These are phyloP conservation scores for Leccinellum rugosiceps DNA, from an alignment of 768 basidiomycete genomes.

Conservation along the genomic window DNA sequence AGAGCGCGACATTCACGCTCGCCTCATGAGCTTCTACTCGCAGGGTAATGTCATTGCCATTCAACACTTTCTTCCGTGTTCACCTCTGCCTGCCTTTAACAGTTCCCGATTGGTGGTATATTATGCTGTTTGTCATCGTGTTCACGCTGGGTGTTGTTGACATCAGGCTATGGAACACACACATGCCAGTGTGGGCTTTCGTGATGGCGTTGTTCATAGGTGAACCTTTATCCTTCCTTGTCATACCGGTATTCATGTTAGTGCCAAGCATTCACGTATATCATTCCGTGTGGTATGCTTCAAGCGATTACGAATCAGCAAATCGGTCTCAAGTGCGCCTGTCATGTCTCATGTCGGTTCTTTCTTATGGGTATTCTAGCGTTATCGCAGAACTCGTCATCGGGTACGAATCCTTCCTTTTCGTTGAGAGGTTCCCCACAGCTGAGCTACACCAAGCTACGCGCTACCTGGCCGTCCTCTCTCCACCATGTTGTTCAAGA, in stretches of 20 bases:
- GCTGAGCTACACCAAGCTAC: slow-evolving; percentile 36
- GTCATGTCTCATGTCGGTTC: background rate
- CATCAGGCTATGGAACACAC: slow-evolving; percentile 72
- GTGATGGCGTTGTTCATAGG: slow-evolving; percentile 60
- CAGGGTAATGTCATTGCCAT: slow-evolving; percentile 29
- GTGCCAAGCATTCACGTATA: slow-evolving; percentile 37
- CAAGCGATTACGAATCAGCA: slow-evolving; percentile 79
- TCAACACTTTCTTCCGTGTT: background rate
- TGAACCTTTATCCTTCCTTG: slow-evolving; percentile 22
- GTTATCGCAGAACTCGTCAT: slow-evolving; percentile 82
- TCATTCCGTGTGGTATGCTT: slow-evolving; percentile 56
- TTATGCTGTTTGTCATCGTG: slow-evolving; percentile 63
- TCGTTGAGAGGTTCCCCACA: background rate
- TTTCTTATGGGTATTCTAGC: slow-evolving; percentile 20
- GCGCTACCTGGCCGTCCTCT: slow-evolving; percentile 72
- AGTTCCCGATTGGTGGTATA: slow-evolving; percentile 87
- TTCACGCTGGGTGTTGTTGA: slow-evolving; percentile 65
- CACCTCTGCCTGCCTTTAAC: slow-evolving; percentile 18
- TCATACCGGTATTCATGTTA: background rate
- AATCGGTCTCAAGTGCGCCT: slow-evolving; percentile 51
- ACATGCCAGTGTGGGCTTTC: slow-evolving; percentile 67
- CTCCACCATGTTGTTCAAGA: slow-evolving; percentile 88
- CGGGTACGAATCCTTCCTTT: slow-evolving; percentile 34
- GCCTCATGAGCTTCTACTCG: slow-evolving; percentile 72
- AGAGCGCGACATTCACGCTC: slow-evolving; percentile 81